Conservation (phyloP, 148 eudicot species). For the Camellia japonica region DNA sequence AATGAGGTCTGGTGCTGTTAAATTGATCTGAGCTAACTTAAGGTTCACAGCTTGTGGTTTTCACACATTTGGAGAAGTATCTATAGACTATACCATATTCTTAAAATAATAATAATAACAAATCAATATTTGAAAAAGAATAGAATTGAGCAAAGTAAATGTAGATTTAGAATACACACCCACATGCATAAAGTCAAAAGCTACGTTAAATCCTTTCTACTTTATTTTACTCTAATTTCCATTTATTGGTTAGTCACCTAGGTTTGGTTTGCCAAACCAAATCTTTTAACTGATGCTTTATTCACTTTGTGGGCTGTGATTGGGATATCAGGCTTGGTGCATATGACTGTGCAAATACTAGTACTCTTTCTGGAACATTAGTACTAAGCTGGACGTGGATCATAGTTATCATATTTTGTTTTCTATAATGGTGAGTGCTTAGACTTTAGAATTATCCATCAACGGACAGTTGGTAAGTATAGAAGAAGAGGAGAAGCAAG, state of each 20-base stretch:
- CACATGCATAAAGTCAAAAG: not conserved
- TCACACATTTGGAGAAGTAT: not conserved
- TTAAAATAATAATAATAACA: too few species aligned
- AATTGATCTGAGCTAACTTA: not conserved
- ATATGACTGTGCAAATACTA: not conserved
- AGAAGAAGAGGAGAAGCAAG: not conserved
- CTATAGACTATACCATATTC: too few species aligned
- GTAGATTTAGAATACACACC: not conserved
- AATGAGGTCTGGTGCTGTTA: not conserved
- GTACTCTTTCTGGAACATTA: not conserved
- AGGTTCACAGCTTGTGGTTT: not conserved
- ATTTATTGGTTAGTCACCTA: too few species aligned
- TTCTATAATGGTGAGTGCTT: not conserved
- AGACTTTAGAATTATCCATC: not conserved
- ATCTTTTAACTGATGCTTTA: too few species aligned
- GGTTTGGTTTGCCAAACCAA: too few species aligned
- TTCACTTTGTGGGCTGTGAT: not conserved
- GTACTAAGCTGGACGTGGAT: not conserved
- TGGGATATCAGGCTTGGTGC: not conserved
- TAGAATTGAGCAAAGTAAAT: too few species aligned
- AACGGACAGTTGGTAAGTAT: not conserved
- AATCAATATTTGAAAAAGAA: too few species aligned
- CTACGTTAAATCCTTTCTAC: not conserved
- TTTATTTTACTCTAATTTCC: too few species aligned
- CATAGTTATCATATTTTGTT: not conserved